Conservation (phyloP, 2,329 filamentous ascomycete species). For the Penicillium paneum region DNA sequence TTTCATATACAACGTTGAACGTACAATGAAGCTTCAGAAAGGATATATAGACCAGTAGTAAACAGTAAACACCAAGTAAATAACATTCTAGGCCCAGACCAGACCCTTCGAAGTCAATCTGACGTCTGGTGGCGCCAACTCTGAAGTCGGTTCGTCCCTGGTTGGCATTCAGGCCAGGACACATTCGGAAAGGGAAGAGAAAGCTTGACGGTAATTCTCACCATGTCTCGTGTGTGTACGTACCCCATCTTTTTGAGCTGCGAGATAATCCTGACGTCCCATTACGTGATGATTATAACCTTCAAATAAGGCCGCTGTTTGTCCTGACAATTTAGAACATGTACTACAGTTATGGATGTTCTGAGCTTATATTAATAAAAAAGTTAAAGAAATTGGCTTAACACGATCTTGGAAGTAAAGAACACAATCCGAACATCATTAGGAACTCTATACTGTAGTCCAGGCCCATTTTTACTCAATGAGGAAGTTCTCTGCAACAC, state of each 20-base stretch:
- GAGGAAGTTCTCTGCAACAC: constrained; percentile 43
- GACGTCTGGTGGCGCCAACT: constrained; percentile 22
- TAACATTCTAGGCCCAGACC: constrained; percentile 15
- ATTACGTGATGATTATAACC: constrained; percentile 21
- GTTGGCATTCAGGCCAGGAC: constrained; percentile 8
- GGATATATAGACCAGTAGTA: not conserved
- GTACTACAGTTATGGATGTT: not conserved
- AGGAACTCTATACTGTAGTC: constrained; percentile 35
- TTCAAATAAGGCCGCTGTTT: not conserved
- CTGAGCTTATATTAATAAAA: not conserved
- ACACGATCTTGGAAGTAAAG: constrained; percentile 21
- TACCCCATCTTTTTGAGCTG: not conserved
- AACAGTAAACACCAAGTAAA: not conserved
- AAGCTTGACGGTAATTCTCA: constrained; percentile 16
- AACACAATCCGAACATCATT: constrained; percentile 37
- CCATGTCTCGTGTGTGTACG: not conserved
- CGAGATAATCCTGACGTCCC: constrained; percentile 25
- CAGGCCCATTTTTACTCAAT: constrained; percentile 40
- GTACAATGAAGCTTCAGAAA: not conserved
- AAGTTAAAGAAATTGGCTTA: constrained; percentile 12
- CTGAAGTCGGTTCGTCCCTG: constrained; percentile 14
- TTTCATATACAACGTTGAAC: not conserved
- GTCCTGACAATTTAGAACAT: not conserved
- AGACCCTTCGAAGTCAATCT: constrained; percentile 21
- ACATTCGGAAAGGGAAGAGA: constrained; percentile 16